phyloP scores from a whole-genome alignment of 345 rosid genomes.

The Euphorbia peplus region DNA sequence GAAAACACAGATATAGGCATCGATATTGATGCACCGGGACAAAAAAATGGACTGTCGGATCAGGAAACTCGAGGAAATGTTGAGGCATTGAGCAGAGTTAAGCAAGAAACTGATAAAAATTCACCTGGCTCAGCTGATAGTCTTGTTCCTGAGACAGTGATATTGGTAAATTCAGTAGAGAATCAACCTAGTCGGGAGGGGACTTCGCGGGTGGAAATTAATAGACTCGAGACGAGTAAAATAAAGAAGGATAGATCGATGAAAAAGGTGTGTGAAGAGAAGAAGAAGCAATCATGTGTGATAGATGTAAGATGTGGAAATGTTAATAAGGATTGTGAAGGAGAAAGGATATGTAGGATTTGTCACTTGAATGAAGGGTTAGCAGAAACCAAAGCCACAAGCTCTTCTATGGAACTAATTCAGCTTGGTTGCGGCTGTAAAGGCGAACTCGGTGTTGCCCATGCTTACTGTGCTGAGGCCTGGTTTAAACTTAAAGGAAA shows the following conservation, averaged over 20 bases:
- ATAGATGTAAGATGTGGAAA: conserved; percentile 43
- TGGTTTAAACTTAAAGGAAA: conserved; percentile 93
- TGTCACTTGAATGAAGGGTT: conserved; percentile 74
- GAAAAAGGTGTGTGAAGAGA: conserved; percentile 29
- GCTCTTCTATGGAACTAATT: conserved; percentile 42
- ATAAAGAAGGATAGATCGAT: conserved; percentile 21
- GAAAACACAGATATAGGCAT: conserved; percentile 24
- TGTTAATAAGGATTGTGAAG: conserved; percentile 35
- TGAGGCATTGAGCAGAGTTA: conserved; percentile 20
- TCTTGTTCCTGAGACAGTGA: conserved; percentile 29
- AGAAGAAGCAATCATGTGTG: conserved; percentile 39
- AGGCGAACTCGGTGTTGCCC: conserved; percentile 83
- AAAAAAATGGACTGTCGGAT: conserved; percentile 18
- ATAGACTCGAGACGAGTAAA: conserved; percentile 25
- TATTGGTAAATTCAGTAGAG: conserved; percentile 31
- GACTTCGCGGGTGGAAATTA: conserved; percentile 6
- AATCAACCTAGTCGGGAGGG: conserved; percentile 18
- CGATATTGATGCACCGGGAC: conserved; percentile 18
- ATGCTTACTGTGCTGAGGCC: conserved; percentile 76
- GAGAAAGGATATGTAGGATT: conserved; percentile 75
- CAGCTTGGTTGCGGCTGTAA: conserved; percentile 90
- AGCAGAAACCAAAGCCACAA: conserved; percentile 24
- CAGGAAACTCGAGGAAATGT: conserved; percentile 18
- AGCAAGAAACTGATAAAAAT: no score
- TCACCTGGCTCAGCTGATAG: conserved; percentile 11